Conservation (phyloP, 495 filamentous ascomycete genomes). For the Aspergillus indologenus region DNA sequence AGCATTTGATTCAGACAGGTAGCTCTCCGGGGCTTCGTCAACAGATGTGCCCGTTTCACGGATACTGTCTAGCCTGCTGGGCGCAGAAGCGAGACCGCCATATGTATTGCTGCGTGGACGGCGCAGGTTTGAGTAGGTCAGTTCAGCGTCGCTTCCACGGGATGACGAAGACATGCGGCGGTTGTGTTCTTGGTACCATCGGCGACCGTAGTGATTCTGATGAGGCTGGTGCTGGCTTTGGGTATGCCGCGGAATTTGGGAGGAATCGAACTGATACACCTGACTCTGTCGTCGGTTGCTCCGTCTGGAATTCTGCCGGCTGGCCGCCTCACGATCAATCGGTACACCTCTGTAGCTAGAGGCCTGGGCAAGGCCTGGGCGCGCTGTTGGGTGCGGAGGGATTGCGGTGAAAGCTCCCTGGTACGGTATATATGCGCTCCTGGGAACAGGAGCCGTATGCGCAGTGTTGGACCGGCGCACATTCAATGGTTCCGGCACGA, state of each 20-base stretch:
- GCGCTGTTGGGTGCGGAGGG: slow-evolving; percentile 25
- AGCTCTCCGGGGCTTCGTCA: slow-evolving; percentile 24
- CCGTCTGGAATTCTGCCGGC: slow-evolving; percentile 13
- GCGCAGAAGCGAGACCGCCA: slow-evolving; percentile 19
- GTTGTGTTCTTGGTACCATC: neutral
- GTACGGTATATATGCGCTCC: neutral
- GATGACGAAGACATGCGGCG: slow-evolving; percentile 22
- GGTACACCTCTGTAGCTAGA: slow-evolving; percentile 16
- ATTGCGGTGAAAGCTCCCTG: slow-evolving; percentile 4
- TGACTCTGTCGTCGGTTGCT: slow-evolving; percentile 17
- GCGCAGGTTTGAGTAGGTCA: slow-evolving; percentile 38
- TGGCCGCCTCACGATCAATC: slow-evolving; percentile 11
- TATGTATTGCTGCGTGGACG: slow-evolving; percentile 38
- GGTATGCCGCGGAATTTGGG: slow-evolving; percentile 26
- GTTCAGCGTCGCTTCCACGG: slow-evolving; percentile 33
- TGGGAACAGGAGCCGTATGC: slow-evolving; percentile 22
- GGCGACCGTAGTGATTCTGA: slow-evolving; percentile 19
- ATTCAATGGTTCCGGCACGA: slow-evolving; percentile 25
- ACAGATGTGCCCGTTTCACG: slow-evolving; percentile 32
- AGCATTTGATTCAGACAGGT: slow-evolving; percentile 26
- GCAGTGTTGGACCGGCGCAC: slow-evolving; percentile 35
- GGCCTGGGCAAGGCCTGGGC: slow-evolving; percentile 22
- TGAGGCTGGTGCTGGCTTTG: slow-evolving; percentile 29
- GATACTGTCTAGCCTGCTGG: slow-evolving; percentile 34
- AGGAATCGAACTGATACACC: slow-evolving; percentile 31